Evolutionary conservation across 805 yeast genomes (phyloP).

Genomic region (Clavispora phyllophila): DNA sequence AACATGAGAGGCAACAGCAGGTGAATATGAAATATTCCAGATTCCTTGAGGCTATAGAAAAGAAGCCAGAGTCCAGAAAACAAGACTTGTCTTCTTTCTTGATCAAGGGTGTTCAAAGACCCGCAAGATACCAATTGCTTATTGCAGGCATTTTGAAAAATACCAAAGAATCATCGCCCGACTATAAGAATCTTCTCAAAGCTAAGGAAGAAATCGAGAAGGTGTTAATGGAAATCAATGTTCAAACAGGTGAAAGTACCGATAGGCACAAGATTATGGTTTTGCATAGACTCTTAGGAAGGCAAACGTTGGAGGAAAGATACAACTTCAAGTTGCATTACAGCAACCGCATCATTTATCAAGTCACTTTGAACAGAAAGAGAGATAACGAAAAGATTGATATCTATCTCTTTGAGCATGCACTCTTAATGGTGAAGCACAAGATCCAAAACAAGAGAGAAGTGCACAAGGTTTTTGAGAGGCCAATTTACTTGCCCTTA

Average conservation of each 20-base stretch:
- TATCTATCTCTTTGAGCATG: constrained; percentile 83
- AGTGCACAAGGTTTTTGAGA: constrained; percentile 83
- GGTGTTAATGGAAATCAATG: constrained; percentile 71
- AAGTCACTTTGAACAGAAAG: constrained; percentile 64
- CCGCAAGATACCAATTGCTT: constrained; percentile 88
- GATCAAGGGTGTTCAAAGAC: constrained; percentile 92
- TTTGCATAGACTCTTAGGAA: constrained; percentile 47
- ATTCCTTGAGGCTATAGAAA: constrained; percentile 86
- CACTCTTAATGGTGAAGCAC: constrained; percentile 75
- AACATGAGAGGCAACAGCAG: constrained; percentile 88
- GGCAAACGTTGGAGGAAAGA: constrained; percentile 79
- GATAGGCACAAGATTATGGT: constrained; percentile 88
- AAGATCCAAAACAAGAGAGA: constrained; percentile 87
- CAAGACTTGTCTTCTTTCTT: constrained; percentile 89
- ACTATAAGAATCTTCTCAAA: constrained; percentile 58
- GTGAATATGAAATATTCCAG: constrained; percentile 88
- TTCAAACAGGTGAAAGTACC: constrained; percentile 89
- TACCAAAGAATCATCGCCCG: constrained; percentile 73
- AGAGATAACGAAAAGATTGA: constrained; percentile 79
- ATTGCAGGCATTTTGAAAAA: constrained; percentile 77
- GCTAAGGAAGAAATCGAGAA: constrained; percentile 74
- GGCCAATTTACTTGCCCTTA: constrained; percentile 79
- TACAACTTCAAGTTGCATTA: constrained; percentile 82
- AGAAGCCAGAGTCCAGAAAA: constrained; percentile 78
- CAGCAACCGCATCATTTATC: constrained; percentile 76